phyloP scores from a whole-genome alignment of 2,329 filamentous ascomycete species.

The Xylariaceae sp. region DNA sequence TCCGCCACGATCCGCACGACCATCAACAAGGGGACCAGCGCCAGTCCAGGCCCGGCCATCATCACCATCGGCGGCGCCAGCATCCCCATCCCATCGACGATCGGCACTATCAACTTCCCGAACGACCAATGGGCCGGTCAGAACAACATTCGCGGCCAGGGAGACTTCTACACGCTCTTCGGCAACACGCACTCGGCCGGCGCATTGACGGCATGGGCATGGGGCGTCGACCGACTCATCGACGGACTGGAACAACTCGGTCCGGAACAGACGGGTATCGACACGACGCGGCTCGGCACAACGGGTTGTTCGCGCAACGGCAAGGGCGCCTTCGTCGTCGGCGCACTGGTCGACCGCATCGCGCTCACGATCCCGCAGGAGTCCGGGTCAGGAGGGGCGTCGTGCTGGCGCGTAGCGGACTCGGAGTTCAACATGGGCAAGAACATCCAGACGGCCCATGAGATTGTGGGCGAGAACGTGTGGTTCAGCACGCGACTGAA shows the following conservation, averaged over 20 bases:
- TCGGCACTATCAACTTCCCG: conserved; percentile 54
- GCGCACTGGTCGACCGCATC: conserved; percentile 54
- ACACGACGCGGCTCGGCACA: conserved; percentile 47
- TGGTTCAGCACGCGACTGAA: conserved; percentile 58
- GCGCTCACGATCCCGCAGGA: conserved; percentile 58
- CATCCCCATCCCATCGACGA: conserved; percentile 49
- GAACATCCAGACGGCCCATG: conserved; percentile 54
- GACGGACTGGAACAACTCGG: conserved; percentile 52
- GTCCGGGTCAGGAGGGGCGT: conserved; percentile 55
- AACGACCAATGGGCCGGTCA: conserved; percentile 55
- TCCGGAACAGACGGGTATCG: conserved; percentile 42
- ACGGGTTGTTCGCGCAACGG: conserved; percentile 61
- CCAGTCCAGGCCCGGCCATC: conserved; percentile 50
- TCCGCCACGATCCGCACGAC: conserved; percentile 41
- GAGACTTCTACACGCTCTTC: conserved; percentile 56
- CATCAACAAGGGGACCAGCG: conserved; percentile 42
- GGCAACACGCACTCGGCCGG: conserved; percentile 51
- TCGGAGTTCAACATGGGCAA: conserved; percentile 45
- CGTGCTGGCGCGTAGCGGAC: conserved; percentile 55
- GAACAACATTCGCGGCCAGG: conserved; percentile 47
- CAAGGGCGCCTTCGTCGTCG: conserved; percentile 58
- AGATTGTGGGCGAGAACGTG: conserved; percentile 57
- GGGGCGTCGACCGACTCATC: conserved; percentile 56
- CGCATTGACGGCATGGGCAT: conserved; percentile 58
- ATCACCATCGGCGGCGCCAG: conserved; percentile 51